Conservation (phyloP, 2,329 filamentous ascomycete genomes). For the Orbilia javanica region DNA sequence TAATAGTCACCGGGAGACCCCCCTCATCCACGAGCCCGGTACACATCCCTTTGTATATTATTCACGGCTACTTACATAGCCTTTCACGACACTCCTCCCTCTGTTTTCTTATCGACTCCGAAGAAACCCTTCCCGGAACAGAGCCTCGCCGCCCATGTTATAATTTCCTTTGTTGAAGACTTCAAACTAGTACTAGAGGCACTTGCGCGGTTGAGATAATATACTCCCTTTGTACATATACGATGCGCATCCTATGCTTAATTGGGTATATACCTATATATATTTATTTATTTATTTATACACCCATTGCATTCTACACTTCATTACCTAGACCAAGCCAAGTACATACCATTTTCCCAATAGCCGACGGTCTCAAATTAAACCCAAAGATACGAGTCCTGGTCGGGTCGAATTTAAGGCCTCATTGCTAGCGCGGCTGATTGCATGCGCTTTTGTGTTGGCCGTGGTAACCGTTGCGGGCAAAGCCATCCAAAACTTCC, state of each 20-base stretch:
- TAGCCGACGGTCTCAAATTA: too few species aligned
- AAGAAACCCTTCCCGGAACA: not conserved
- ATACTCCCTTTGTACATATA: not conserved
- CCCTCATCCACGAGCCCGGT: too few species aligned
- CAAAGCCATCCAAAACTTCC: slow-evolving; percentile 3
- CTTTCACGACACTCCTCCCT: not conserved
- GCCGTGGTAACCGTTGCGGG: slow-evolving; percentile 1
- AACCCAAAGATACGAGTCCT: too few species aligned
- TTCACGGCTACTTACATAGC: too few species aligned
- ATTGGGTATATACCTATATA: not conserved
- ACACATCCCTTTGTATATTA: not conserved
- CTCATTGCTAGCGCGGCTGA: too few species aligned
- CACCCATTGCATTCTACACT: too few species aligned
- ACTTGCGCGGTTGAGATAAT: not conserved
- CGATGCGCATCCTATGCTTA: too few species aligned
- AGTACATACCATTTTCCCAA: too few species aligned
- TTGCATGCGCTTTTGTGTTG: slow-evolving; percentile 4
- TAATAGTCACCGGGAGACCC: too few species aligned
- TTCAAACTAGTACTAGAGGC: not conserved
- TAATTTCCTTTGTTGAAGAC: not conserved
- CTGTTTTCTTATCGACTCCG: not conserved
- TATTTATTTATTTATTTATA: not conserved
- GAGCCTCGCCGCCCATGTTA: not conserved
- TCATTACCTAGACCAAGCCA: too few species aligned
- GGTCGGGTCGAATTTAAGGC: too few species aligned